Conservation (phyloP, 2,329 filamentous ascomycete species). For the Fusarium transvaalense region DNA sequence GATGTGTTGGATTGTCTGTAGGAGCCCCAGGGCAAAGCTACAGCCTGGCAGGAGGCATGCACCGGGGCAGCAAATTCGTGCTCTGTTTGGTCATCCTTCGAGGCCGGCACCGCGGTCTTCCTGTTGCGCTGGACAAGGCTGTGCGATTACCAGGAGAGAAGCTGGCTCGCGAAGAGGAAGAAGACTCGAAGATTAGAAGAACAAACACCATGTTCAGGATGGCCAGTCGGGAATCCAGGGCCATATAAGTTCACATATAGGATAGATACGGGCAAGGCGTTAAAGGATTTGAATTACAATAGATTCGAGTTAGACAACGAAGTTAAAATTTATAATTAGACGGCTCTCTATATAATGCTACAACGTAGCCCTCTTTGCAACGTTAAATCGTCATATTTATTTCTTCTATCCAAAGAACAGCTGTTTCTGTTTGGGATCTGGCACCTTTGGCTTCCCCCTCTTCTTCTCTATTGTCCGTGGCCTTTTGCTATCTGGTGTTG, state of each 20-base stretch:
- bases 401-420: constrained; percentile 62
- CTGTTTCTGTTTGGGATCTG: constrained; percentile 64
- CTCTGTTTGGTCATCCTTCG: constrained; percentile 69
- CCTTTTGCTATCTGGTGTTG: constrained; percentile 56
- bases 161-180: constrained; percentile 50
- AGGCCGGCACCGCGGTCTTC: constrained; percentile 68
- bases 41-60: constrained; percentile 68
- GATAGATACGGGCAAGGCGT: constrained; percentile 30
- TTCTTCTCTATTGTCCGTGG: constrained; percentile 55
- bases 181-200: constrained; percentile 48
- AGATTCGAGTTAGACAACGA: constrained; percentile 11
- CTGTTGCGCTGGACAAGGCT: constrained; percentile 67
- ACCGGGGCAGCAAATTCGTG: constrained; percentile 68
- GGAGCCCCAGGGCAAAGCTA: constrained; percentile 66
- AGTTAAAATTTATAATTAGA: constrained; percentile 18
- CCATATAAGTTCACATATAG: constrained; percentile 9
- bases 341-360: constrained; percentile 2
- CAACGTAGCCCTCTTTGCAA: constrained; percentile 16
- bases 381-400: constrained; percentile 13
- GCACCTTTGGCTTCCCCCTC: constrained; percentile 50
- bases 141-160: constrained; percentile 58
- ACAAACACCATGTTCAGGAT: constrained; percentile 48
- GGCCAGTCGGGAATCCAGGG: constrained; percentile 43
- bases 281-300: constrained; percentile 19
- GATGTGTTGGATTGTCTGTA: constrained; percentile 71